These are phyloP conservation scores for Nakazawaea populi DNA, from an alignment of 805 yeast genomes.

Conservation along the genomic window DNA sequence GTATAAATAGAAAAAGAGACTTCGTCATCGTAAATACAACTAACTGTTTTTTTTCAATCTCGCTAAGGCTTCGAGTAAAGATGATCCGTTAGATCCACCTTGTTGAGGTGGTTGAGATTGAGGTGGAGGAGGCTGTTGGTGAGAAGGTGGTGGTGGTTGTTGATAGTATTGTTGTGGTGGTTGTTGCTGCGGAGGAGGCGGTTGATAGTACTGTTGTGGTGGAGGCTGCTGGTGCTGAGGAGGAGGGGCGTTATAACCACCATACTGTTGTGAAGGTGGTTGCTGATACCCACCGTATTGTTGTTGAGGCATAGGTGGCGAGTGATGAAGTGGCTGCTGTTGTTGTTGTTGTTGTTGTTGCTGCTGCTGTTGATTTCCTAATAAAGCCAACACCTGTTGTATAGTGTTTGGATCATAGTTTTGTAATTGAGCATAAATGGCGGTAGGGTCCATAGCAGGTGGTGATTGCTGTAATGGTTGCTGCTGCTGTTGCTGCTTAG, in stretches of 20 bases:
- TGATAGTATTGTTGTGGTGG: conserved; percentile 11
- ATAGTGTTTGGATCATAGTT: conserved; percentile 25
- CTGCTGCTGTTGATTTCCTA: conserved; percentile 18
- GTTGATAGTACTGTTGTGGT: conserved; percentile 6
- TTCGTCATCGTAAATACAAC: neutral
- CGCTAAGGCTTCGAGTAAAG: conserved; percentile 30
- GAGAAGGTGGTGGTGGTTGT: conserved; percentile 10
- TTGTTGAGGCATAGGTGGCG: conserved; percentile 11
- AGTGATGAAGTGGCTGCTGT: neutral
- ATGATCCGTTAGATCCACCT: conserved; percentile 23
- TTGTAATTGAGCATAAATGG: conserved; percentile 13
- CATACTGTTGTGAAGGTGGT: conserved; percentile 13
- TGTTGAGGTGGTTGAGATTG: conserved; percentile 8
- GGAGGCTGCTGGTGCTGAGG: conserved; percentile 7
- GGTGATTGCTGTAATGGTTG: conserved; percentile 11
- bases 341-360: conserved; percentile 7
- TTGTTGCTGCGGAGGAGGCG: conserved; percentile 6
- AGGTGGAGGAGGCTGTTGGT: conserved; percentile 9
- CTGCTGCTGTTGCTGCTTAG: neutral
- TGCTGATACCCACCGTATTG: conserved; percentile 10
- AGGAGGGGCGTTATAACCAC: conserved; percentile 4
- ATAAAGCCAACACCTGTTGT: conserved; percentile 25
- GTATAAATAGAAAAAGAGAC: neutral
- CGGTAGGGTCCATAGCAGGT: conserved; percentile 14
- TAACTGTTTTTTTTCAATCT: conserved; percentile 31